Percentiles rank a stretch among this genome's conserved stretches.
Evolutionary conservation across 257 asterid genomes (phyloP).

Genomic region (Solanum rostratum): DNA sequence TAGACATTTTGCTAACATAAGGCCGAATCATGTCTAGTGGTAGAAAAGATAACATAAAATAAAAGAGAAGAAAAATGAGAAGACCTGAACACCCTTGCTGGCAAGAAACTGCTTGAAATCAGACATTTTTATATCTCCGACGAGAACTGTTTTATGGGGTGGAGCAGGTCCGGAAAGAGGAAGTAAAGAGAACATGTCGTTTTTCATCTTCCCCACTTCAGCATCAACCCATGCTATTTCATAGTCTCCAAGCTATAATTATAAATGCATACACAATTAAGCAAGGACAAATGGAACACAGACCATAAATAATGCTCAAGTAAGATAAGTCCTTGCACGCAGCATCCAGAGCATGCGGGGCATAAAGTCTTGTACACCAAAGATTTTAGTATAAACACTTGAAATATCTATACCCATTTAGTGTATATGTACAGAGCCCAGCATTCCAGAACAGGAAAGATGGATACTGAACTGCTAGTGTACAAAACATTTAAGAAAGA

Average conservation of each 20-base stretch:
- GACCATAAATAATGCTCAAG: neutral
- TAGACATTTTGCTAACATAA: neutral
- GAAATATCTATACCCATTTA: neutral
- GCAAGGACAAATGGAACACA: neutral
- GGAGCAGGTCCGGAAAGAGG: constrained; percentile 70
- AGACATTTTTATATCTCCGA: constrained; percentile 94
- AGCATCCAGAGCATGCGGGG: neutral
- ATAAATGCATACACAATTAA: neutral
- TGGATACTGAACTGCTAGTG: neutral
- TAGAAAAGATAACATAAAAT: neutral
- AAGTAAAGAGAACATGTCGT: constrained; percentile 54
- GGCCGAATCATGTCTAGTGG: neutral
- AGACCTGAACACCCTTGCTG: constrained; percentile 86
- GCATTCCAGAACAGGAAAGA: neutral
- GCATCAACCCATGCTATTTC: constrained; percentile 98
- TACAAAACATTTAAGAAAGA: neutral
- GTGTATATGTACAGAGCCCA: neutral
- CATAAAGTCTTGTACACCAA: neutral
- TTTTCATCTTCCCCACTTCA: constrained; percentile 76
- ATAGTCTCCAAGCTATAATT: constrained; percentile 78
- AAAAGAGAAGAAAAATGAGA: neutral
- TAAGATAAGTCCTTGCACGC: neutral
- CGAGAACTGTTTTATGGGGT: constrained; percentile 84
- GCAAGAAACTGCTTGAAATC: constrained; percentile 97
- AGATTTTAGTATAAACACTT: neutral